phyloP scores from a whole-genome alignment of 1,284 basidiomycete species.

The Ustilago sp. region DNA sequence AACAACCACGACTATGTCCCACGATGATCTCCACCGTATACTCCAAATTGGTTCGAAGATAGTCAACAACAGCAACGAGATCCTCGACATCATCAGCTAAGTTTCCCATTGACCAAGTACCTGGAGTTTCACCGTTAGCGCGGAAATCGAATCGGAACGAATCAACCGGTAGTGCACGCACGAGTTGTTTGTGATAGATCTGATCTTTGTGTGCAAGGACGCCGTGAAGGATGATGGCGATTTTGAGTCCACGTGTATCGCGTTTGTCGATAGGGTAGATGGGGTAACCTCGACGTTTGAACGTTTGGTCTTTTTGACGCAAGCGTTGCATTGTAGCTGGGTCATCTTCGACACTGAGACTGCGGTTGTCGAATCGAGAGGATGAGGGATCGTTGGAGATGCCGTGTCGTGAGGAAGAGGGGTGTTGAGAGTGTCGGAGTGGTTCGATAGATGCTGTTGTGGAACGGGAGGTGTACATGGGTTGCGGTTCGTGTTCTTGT shows the following conservation, averaged over 20 bases:
- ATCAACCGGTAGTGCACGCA: conserved; percentile 77
- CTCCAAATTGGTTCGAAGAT: conserved; percentile 34
- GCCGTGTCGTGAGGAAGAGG: conserved; percentile 4
- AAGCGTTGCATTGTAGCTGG: conserved; percentile 26
- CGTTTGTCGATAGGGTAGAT: conserved; percentile 37
- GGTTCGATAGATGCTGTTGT: conserved; percentile 28
- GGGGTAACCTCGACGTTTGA: conserved; percentile 32
- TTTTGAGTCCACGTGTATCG: conserved; percentile 40
- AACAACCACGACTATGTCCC: conserved; percentile 39
- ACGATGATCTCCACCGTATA: conserved; percentile 40
- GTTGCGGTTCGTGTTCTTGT: conserved; percentile 39
- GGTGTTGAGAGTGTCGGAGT: background rate
- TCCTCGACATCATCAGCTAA: conserved; percentile 50
- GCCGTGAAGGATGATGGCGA: conserved; percentile 61
- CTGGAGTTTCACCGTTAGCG: conserved; percentile 45
- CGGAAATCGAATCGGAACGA: conserved; percentile 87
- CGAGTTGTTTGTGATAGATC: conserved; percentile 81
- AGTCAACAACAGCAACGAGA: conserved; percentile 34
- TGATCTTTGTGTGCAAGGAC: conserved; percentile 74
- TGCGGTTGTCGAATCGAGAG: background rate
- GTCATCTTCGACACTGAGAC: conserved; percentile 23
- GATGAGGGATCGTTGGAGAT: conserved; percentile 30
- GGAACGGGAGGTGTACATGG: conserved; percentile 30
- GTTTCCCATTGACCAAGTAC: conserved; percentile 41
- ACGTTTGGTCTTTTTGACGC: conserved; percentile 27